Percentiles rank a stretch among this genome's conserved stretches.
Evolutionary conservation across 164 flowering plant species (phyloP).

Genomic region (Vitis amurensis): DNA sequence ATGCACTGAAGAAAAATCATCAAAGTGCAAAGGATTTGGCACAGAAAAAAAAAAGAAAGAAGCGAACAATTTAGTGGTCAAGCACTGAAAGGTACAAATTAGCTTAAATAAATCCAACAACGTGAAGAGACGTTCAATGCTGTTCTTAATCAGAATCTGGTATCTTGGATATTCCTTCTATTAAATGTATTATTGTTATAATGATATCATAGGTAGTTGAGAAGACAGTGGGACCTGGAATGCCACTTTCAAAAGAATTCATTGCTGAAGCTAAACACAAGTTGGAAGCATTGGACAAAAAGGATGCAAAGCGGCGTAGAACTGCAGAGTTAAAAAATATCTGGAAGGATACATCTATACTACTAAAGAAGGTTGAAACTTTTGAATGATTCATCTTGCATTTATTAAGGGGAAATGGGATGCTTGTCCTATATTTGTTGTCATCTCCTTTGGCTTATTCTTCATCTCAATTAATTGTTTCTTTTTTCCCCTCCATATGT

Average conservation of each 20-base stretch:
- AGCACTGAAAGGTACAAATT: slow-evolving; percentile 72
- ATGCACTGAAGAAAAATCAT: too few species aligned
- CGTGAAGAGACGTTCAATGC: too few species aligned
- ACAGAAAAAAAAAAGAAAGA: too few species aligned
- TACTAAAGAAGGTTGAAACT: slow-evolving; percentile 79
- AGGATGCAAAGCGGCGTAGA: slow-evolving; percentile 84
- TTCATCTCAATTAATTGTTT: too few species aligned
- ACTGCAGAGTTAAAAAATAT: slow-evolving; percentile 93
- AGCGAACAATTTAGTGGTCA: too few species aligned
- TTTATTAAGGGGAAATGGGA: neutral
- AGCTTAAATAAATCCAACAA: too few species aligned
- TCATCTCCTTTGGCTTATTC: too few species aligned
- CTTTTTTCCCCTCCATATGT: neutral
- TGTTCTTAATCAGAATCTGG: neutral
- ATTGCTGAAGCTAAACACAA: slow-evolving; percentile 69
- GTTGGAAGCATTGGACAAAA: slow-evolving; percentile 75
- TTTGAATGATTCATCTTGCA: too few species aligned
- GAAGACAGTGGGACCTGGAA: slow-evolving; percentile 75
- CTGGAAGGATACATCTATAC: slow-evolving; percentile 90
- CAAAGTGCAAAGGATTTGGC: too few species aligned
- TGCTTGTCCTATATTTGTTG: neutral
- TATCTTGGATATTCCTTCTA: neutral
- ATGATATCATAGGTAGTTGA: slow-evolving; percentile 63
- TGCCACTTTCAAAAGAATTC: slow-evolving; percentile 66
- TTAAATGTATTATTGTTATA: neutral